These are phyloP conservation scores for Pholiota molesta DNA, from an alignment of 768 basidiomycete species.

Conservation along the genomic window DNA sequence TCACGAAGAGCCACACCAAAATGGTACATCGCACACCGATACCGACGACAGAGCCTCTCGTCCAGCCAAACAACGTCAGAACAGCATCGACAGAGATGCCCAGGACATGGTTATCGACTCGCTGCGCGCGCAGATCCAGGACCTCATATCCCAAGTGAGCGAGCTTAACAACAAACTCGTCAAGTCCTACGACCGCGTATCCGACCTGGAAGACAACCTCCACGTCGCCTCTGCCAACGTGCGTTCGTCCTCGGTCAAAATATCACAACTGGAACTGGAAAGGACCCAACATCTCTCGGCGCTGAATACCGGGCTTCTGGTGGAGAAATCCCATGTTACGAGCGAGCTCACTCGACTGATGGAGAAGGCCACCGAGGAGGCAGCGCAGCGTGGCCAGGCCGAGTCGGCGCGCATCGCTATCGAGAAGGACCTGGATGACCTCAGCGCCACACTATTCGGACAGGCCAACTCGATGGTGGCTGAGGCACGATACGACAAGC, in stretches of 20 bases:
- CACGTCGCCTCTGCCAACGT: conserved; percentile 66
- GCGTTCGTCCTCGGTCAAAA: conserved; percentile 62
- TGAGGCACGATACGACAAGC: conserved; percentile 74
- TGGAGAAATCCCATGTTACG: conserved; percentile 90
- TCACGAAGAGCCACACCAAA: background rate
- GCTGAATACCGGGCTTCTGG: conserved; percentile 87
- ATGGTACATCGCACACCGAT: conserved; percentile 5
- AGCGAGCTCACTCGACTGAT: conserved; percentile 91
- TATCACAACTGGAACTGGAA: conserved; percentile 83
- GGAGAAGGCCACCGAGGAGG: conserved; percentile 95
- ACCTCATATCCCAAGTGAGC: conserved; percentile 87
- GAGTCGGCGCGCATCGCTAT: conserved; percentile 82
- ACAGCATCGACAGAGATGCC: conserved; percentile 56
- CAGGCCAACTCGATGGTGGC: conserved; percentile 99
- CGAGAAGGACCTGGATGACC: conserved; percentile 93
- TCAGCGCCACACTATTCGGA: conserved; percentile 86
- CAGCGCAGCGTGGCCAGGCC: conserved; percentile 86
- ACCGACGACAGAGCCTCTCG: conserved; percentile 9
- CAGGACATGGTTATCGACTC: conserved; percentile 84
- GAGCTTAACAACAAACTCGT: conserved; percentile 94
- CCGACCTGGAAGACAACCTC: conserved; percentile 89
- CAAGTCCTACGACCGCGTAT: conserved; percentile 87
- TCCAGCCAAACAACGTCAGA: conserved; percentile 20
- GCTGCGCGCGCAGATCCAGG: conserved; percentile 79
- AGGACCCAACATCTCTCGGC: conserved; percentile 86